Percentiles rank a stretch among this genome's conserved stretches.
Conservation (phyloP, 768 basidiomycete genomes). For the Hemileccinum impolitum region DNA sequence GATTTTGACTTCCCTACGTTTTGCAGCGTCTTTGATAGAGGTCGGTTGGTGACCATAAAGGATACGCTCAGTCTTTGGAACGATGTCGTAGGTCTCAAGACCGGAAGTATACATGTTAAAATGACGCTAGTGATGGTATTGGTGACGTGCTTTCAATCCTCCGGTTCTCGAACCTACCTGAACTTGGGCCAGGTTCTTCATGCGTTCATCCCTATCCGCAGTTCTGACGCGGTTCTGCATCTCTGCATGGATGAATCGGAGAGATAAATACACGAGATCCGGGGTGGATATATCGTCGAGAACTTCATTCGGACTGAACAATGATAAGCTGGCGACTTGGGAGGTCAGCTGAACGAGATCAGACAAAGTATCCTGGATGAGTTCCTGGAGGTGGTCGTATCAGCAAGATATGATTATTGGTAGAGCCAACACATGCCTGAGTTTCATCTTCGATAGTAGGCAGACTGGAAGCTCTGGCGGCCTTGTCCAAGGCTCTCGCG, state of each 20-base stretch:
- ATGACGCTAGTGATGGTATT: conserved; percentile 40
- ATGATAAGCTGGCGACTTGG: conserved; percentile 55
- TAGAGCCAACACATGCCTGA: conserved; percentile 34
- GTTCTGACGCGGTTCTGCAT: conserved; percentile 58
- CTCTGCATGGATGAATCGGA: conserved; percentile 67
- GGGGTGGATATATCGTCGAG: conserved; percentile 79
- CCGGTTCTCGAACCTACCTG: conserved; percentile 45
- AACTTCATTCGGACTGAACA: conserved; percentile 83
- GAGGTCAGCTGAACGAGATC: conserved; percentile 54
- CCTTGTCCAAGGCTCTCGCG: conserved; percentile 35
- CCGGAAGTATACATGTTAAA: conserved; percentile 44
- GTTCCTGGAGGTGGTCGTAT: conserved; percentile 42
- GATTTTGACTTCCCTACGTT: conserved; percentile 84
- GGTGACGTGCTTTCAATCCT: neutral
- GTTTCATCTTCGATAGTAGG: conserved; percentile 44
- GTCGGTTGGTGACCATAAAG: conserved; percentile 50
- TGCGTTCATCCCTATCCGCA: conserved; percentile 53
- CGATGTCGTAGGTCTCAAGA: conserved; percentile 63
- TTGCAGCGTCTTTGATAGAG: conserved; percentile 58
- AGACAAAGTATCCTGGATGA: conserved; percentile 50
- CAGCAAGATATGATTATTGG: conserved; percentile 2
- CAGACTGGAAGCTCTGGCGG: conserved; percentile 36
- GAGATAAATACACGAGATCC: conserved; percentile 71
- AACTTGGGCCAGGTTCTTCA: conserved; percentile 50
- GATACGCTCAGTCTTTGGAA: conserved; percentile 56